A percentile compares a stretch with the other conserved stretches of the same genome.
phyloP scores from a whole-genome alignment of 495 filamentous ascomycete species.

The Penicillium flavigenum region DNA sequence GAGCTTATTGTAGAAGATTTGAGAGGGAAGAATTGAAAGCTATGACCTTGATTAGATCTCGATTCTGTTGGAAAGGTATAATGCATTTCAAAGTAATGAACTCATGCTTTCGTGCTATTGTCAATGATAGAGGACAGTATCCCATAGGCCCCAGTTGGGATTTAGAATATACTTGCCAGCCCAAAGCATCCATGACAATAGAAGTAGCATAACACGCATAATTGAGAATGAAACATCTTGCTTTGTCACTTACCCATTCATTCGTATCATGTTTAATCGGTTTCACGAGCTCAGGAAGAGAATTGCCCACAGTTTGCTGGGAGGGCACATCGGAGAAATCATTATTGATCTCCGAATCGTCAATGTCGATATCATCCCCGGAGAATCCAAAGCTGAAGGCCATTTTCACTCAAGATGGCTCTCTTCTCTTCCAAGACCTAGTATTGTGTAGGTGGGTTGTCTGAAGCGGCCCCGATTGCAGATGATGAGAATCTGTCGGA shows the following conservation, averaged over 20 bases:
- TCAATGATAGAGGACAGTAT: neutral
- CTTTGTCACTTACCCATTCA: slow-evolving; percentile 45
- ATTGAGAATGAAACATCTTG: neutral
- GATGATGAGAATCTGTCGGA: neutral
- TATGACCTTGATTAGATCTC: slow-evolving; percentile 50
- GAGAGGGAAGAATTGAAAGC: slow-evolving; percentile 70
- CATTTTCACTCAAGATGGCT: slow-evolving; percentile 15
- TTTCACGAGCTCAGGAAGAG: slow-evolving; percentile 35
- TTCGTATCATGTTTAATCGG: slow-evolving; percentile 43
- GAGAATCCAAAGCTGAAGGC: slow-evolving; percentile 79
- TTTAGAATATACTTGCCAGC: slow-evolving; percentile 19
- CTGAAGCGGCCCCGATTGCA: neutral
- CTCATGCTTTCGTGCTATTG: neutral
- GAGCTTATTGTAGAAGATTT: slow-evolving; percentile 70
- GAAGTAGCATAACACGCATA: slow-evolving; percentile 9
- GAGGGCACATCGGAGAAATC: slow-evolving; percentile 16
- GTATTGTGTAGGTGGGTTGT: slow-evolving; percentile 1
- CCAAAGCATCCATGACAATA: slow-evolving; percentile 25
- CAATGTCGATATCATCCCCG: slow-evolving; percentile 79
- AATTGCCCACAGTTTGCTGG: slow-evolving; percentile 12
- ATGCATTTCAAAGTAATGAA: neutral
- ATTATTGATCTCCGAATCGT: slow-evolving; percentile 41
- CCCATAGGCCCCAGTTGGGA: neutral
- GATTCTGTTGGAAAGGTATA: slow-evolving; percentile 39
- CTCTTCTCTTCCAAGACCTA: neutral